Evolutionary conservation across 169 alveolate species (phyloP).

Genomic region (Eimeria acervulina): DNA sequence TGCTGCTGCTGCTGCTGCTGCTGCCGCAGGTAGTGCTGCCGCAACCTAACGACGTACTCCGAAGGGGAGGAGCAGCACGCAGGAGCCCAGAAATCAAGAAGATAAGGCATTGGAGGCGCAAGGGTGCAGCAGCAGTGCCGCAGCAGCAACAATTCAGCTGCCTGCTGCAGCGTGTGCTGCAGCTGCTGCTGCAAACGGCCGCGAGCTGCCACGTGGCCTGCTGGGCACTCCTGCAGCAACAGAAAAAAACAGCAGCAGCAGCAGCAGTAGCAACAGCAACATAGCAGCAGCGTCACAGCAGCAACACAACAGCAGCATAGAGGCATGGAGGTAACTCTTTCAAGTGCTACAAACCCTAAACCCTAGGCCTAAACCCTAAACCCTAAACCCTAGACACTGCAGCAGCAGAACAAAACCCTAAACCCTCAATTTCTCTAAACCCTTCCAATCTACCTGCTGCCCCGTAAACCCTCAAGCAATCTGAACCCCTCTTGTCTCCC

Average conservation of each 20-base stretch:
- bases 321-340: no score
- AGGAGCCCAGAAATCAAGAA: slow-evolving; percentile 57
- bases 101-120: slow-evolving; percentile 41
- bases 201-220: slow-evolving; percentile 78
- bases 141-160: slow-evolving; percentile 48
- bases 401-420: slow-evolving; percentile 13
- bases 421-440: neutral
- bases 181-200: slow-evolving; percentile 72
- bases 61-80: slow-evolving; percentile 19
- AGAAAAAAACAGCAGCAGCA: neutral
- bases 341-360: no score
- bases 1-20: slow-evolving; percentile 63
- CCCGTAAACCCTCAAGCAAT: slow-evolving; percentile 8
- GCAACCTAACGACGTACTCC: neutral
- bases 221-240: slow-evolving; percentile 80
- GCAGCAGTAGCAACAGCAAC: neutral
- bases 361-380: no score
- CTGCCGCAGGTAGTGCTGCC: slow-evolving; percentile 28
- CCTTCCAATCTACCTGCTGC: no score
- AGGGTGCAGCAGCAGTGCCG: slow-evolving; percentile 64
- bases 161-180: slow-evolving; percentile 75
- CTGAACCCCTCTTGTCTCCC: neutral
- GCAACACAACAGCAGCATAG: no score
- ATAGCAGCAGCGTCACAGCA: no score
- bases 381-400: no score